Conservation (phyloP, 2,329 filamentous ascomycete species). For the Aspergillus pseudoglaucus region DNA sequence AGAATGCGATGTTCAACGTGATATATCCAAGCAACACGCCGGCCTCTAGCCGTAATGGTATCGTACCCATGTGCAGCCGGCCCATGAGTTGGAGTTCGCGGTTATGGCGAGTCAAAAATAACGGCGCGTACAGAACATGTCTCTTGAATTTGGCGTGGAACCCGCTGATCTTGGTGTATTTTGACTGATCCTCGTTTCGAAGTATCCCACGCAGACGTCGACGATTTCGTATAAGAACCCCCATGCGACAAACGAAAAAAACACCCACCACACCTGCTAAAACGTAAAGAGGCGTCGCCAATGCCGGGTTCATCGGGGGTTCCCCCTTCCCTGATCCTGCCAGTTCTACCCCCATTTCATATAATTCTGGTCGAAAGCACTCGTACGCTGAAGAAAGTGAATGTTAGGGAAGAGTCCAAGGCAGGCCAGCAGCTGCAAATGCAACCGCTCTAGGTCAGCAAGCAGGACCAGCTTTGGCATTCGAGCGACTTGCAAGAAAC, state of each 20-base stretch:
- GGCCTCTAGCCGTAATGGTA: constrained; percentile 69
- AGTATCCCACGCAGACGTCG: constrained; percentile 16
- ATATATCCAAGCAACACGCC: constrained; percentile 61
- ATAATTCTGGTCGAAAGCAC: neutral
- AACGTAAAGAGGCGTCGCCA: constrained; percentile 26
- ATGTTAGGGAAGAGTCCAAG: neutral
- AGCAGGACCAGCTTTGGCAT: neutral
- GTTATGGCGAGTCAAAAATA: constrained; percentile 67
- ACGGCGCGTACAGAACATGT: constrained; percentile 51
- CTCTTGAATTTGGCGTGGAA: constrained; percentile 28
- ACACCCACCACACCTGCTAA: constrained; percentile 17
- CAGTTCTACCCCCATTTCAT: constrained; percentile 26
- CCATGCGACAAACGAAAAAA: constrained; percentile 18
- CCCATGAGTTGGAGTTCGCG: constrained; percentile 58
- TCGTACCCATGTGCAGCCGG: constrained; percentile 62
- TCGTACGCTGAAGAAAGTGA: neutral
- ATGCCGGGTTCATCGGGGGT: constrained; percentile 24
- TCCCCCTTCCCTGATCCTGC: constrained; percentile 19
- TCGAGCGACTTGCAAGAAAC: neutral
- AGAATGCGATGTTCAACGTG: constrained; percentile 66
- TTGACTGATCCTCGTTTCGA: constrained; percentile 15
- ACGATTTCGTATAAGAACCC: constrained; percentile 18
- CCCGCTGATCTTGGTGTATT: constrained; percentile 9
- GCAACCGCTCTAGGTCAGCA: neutral
- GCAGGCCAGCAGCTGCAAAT: neutral